Evolutionary conservation across 345 rosid genomes (phyloP), one percentile per base, ranked within the genome.

Genomic region (Euphorbia lathyris): DNA sequence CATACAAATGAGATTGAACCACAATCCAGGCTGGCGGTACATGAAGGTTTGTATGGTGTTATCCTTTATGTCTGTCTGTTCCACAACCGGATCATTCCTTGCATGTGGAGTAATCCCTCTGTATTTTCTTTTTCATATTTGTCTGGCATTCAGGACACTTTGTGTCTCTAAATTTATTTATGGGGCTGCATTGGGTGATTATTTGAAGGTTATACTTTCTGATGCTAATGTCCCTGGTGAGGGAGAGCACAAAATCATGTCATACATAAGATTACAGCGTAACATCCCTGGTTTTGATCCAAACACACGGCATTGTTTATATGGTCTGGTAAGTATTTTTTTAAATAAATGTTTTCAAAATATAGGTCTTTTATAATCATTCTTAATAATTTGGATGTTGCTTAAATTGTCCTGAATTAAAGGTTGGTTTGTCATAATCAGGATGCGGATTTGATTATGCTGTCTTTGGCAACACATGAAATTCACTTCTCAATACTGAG

Each of bases 371-470:
- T 77, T 7, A 36, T 20, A 10, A 52, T 74, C 25, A 9, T 23
- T 29, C 20, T 43, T 75, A 17, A 11, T 43, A 6, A 14, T 23
- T 34, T 55, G 14, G 36, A 19, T 12, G 22, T 57, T 55, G 7
- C 38, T 40, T 40, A 23, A 3, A 34, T 56, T 53, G 17, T 32
- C 67, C 40, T 27, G 23, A 59, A 43, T 58, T 25, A 51, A 42
- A 27, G 8, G 17, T 42, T 69, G 30, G 63, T 76, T 64, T 68
- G 19, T 73, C n/a, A 53, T 76, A 14, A 76, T 74, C 82, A 96
- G 99, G 99, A 96, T 79, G 99, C 99, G 10, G 98, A 96, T 83
- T 82, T 96, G 85, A 96, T 96, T 69, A 96, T 96, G 99, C 83
- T 96, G 20, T 84, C 99, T 9, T 77, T 96, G 74, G 97, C 99